phyloP scores from a whole-genome alignment of 306 rosid species.

The Arachis stenosperma region DNA sequence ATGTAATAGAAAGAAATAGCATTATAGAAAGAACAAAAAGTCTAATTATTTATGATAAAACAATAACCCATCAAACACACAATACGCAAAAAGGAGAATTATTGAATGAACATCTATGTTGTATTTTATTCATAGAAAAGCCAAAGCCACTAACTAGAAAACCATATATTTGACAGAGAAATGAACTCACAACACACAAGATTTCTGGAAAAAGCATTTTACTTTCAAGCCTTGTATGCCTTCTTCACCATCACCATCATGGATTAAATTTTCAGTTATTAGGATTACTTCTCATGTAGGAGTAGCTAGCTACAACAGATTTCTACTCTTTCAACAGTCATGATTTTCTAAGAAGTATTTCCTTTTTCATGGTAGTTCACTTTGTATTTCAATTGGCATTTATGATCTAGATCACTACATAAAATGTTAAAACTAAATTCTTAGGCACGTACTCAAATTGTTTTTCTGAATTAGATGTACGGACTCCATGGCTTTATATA shows the following conservation, averaged over 20 bases:
- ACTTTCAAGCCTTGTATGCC: constrained; percentile 22
- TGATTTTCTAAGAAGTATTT: not conserved
- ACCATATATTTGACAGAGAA: constrained; percentile 3
- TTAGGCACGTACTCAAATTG: constrained; percentile 53
- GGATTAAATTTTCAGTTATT: constrained; percentile 20
- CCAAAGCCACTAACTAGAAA: not conserved
- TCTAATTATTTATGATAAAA: not conserved
- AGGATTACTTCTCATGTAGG: constrained; percentile 20
- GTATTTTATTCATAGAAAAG: too few species aligned
- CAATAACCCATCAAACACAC: not conserved
- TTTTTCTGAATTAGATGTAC: constrained; percentile 52
- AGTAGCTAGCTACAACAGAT: constrained; percentile 15
- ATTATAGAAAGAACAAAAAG: not conserved
- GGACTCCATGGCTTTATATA: constrained; percentile 66
- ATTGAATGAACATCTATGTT: too few species aligned
- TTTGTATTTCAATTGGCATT: constrained; percentile 11
- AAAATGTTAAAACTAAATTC: constrained; percentile 1
- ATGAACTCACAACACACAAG: not conserved
- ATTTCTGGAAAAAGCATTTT: not conserved
- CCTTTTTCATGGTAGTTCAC: constrained; percentile 11
- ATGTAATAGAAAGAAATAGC: constrained; percentile 6
- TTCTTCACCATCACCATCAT: constrained; percentile 9
- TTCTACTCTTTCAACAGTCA: constrained; percentile 8
- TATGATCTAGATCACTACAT: constrained; percentile 16
- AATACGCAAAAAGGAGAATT: too few species aligned